Evolutionary conservation across 495 filamentous ascomycete species (phyloP).

Genomic region (Alectoria sarmentosa): DNA sequence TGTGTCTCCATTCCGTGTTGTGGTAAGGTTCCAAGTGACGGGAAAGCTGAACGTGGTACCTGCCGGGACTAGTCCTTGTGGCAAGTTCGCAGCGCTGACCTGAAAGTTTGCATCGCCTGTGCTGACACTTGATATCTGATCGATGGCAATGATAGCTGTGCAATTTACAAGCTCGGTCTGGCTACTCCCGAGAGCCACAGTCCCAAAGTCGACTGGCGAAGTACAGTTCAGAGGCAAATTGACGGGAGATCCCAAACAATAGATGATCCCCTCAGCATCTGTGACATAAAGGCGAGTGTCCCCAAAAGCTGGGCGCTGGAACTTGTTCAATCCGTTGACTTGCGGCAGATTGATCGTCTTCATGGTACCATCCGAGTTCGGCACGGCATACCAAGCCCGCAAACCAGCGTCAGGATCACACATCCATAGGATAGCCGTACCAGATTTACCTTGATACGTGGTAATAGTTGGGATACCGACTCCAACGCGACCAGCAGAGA

Average conservation of each 20-base stretch:
- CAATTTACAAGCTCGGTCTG: neutral
- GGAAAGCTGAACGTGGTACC: neutral
- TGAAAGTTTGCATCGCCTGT: neutral
- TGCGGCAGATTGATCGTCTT: constrained; percentile 27
- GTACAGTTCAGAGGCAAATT: constrained; percentile 29
- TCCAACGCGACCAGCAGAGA: constrained; percentile 28
- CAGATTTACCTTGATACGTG: constrained; percentile 33
- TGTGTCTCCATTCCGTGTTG: neutral
- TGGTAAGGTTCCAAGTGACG: neutral
- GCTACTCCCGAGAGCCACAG: constrained; percentile 30
- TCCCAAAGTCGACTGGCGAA: constrained; percentile 38
- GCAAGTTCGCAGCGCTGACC: neutral
- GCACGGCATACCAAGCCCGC: constrained; percentile 30
- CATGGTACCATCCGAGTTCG: constrained; percentile 21
- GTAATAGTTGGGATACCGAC: constrained; percentile 37
- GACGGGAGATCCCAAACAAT: constrained; percentile 35
- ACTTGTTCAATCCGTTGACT: constrained; percentile 29
- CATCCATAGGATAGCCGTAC: constrained; percentile 38
- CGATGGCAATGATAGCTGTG: neutral
- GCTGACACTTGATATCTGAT: neutral
- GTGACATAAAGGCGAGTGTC: constrained; percentile 17
- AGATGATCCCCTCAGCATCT: constrained; percentile 33
- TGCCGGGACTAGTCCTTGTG: neutral
- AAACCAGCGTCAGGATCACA: constrained; percentile 37
- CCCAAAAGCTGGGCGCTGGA: constrained; percentile 36